Evolutionary conservation across 2,329 filamentous ascomycete genomes (phyloP), one percentile per base, ranked within the genome.

Genomic region (Pezicula radicicola): DNA sequence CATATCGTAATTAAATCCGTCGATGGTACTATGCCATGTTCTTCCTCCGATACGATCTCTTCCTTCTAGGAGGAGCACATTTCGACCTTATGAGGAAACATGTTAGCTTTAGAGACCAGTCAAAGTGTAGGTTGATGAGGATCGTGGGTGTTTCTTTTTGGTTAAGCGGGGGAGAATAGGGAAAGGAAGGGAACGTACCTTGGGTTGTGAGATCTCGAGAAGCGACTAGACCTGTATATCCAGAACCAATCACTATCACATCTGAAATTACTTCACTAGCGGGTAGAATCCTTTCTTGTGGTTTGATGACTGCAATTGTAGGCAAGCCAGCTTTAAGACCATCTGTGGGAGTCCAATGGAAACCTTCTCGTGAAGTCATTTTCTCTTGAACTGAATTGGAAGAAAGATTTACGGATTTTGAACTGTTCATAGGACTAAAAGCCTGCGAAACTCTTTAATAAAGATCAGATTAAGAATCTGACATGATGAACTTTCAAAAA

Each of bases 41-140:
- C 73, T 64, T 1, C 72, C 72, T 10, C 72, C 72, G 41, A 75
- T 67, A 1, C 72, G 60, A 51, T 75, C 72, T 21, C 73, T 63
- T 1, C 65, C 70, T 55, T 75, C 73, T 2, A 75, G 30, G 0
- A 74, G 60, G 6, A 74, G 63, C 0, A 68, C 64, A 8, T 58
- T 55, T 6, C 16, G 28, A 8, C 30, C 44, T 46, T 42, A 4
- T 10, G 35, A 37, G 6, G 6, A 37, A n/a, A n/a, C n/a, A n/a
- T n/a, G n/a, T n/a, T n/a, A n/a, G n/a, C n/a, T n/a, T n/a, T n/a
- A n/a, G n/a, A n/a, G n/a, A n/a, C n/a, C n/a, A n/a, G n/a, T n/a
- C n/a, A n/a, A n/a, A n/a, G n/a, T n/a, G n/a, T n/a, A n/a, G n/a
- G n/a, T n/a, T n/a, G n/a, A n/a, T n/a, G n/a, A n/a, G n/a, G n/a